A percentile compares a stretch with the other conserved stretches of the same genome.
phyloP scores from a whole-genome alignment of 768 basidiomycete genomes.

The Psilocybe azurescens region DNA sequence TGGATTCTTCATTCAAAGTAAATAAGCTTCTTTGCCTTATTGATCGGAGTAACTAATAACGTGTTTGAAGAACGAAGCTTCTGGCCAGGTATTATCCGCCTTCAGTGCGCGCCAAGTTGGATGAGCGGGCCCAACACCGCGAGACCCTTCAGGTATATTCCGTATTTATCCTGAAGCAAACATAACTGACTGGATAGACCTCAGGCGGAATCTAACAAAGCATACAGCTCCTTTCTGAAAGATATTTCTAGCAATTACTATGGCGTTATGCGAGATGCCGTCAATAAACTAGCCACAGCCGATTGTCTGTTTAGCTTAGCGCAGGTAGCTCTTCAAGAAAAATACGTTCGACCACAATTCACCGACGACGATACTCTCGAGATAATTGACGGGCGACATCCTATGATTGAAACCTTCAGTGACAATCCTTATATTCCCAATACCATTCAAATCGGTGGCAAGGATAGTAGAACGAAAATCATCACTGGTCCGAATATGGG shows the following conservation, averaged over 20 bases:
- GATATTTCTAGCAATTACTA: conserved; percentile 77
- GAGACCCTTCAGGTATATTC: conserved; percentile 64
- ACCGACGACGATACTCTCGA: conserved; percentile 69
- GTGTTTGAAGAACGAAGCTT: conserved; percentile 64
- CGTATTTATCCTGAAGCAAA: neutral
- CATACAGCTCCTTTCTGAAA: conserved; percentile 69
- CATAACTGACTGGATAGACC: neutral
- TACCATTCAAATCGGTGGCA: conserved; percentile 66
- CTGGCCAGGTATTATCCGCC: conserved; percentile 81
- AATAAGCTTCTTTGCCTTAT: neutral
- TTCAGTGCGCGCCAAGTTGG: conserved; percentile 58
- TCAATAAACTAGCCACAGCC: conserved; percentile 80
- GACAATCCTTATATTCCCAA: conserved; percentile 90
- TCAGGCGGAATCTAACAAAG: conserved; percentile 64
- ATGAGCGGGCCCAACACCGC: conserved; percentile 75
- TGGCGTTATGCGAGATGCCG: conserved; percentile 69
- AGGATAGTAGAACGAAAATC: conserved; percentile 59
- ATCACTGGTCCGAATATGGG: conserved; percentile 91
- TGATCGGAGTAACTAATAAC: neutral
- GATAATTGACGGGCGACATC: conserved; percentile 87
- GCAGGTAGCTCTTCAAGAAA: conserved; percentile 72
- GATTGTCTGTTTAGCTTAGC: conserved; percentile 91
- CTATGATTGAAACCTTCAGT: conserved; percentile 84
- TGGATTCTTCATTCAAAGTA: conserved; percentile 78
- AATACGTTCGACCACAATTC: conserved; percentile 82